Conservation (phyloP, 2,329 filamentous ascomycete genomes). For the Trichoderma breve region DNA sequence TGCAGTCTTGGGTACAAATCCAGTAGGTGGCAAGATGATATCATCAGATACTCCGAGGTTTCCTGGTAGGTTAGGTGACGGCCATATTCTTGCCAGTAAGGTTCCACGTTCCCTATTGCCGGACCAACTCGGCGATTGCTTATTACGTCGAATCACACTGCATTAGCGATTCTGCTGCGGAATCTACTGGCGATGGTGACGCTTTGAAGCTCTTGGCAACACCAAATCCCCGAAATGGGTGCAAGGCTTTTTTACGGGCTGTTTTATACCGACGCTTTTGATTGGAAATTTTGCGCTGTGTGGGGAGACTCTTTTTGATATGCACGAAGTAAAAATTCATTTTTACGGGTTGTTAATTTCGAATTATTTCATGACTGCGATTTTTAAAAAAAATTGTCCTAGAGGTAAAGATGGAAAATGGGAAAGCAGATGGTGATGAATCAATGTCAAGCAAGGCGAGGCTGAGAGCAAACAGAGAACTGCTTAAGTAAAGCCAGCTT, state of each 20-base stretch:
- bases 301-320: not conserved
- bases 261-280: not conserved
- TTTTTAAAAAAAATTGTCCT: not conserved
- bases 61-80: not conserved
- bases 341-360: not conserved
- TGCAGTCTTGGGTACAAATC: not conserved
- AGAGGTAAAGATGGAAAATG: not conserved
- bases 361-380: not conserved
- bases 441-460: not conserved
- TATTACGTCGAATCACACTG: not conserved
- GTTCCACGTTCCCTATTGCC: not conserved
- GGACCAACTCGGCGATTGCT: not conserved
- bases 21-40: slow-evolving; percentile 4
- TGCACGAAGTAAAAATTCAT: not conserved
- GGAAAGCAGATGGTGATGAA: not conserved
- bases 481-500: slow-evolving; percentile 14
- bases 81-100: not conserved
- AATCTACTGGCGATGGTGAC: not conserved
- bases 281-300: not conserved
- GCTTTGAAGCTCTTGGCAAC: not conserved
- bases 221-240: not conserved
- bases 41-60: not conserved
- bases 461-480: not conserved
- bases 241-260: not conserved
- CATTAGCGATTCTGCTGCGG: not conserved